Conservation (phyloP, 345 rosid species). For the Heritiera fomes region DNA sequence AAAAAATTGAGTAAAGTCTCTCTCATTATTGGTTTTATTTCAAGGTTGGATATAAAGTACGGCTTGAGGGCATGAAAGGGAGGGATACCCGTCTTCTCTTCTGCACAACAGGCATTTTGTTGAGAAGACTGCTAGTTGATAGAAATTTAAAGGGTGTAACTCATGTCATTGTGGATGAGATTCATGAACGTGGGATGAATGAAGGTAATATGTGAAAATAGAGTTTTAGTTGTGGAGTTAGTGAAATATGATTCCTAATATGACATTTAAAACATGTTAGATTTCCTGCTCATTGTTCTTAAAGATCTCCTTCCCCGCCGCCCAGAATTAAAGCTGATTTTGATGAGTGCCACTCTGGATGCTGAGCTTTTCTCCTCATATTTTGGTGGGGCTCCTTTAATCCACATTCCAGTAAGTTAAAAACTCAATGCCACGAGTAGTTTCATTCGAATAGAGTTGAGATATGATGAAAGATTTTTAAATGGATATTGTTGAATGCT, state of each 20-base stretch:
- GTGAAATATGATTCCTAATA: conserved; percentile 34
- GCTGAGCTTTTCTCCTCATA: conserved; percentile 92
- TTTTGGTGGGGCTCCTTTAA: conserved; percentile 78
- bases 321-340: conserved; percentile 75
- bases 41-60: conserved; percentile 94
- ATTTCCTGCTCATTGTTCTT: conserved; percentile 90
- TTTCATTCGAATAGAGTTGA: not conserved
- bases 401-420: conserved; percentile 73
- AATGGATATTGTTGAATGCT: not conserved
- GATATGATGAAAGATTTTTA: not conserved
- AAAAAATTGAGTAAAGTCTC: conserved; percentile 18
- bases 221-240: conserved; percentile 25
- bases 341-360: conserved; percentile 96
- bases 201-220: conserved; percentile 58
- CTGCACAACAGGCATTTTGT: conserved; percentile 91
- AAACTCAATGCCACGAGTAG: conserved; percentile 20
- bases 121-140: conserved; percentile 89
- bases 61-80: conserved; percentile 89
- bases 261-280: conserved; percentile 37
- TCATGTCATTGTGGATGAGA: conserved; percentile 93
- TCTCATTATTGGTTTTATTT: conserved; percentile 23
- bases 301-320: conserved; percentile 88
- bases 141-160: conserved; percentile 80
- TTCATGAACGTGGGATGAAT: conserved; percentile 98
- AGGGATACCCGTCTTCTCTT: conserved; percentile 86